Base-by-base conservation (phyloP, 2,329 filamentous ascomycete genomes). In the Coleophoma eucalyptorum region DNA sequence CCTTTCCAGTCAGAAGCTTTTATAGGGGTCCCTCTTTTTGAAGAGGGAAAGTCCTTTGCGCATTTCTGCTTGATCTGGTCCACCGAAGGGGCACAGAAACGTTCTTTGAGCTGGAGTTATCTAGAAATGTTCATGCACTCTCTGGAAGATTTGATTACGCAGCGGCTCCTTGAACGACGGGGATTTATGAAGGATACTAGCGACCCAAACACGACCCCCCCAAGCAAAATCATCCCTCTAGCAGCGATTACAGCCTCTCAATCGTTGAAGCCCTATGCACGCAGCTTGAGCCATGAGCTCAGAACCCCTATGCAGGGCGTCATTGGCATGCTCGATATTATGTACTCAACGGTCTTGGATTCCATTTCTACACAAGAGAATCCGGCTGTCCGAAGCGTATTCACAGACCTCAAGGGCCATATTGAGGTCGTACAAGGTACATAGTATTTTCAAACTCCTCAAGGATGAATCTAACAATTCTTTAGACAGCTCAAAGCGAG, bases 31-130 rank as follows among this genome's bases (percentile, higher is more conserved):
- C 86, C 86, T 0, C 69, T 89, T 2, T 87, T 84, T 56, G 76
- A 78, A 4, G 77, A 81, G 40, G 81, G 78, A 32, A 86, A 84
- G 63, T 87, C 81, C 62, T 79, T 86, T 58, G 84, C 81, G 19
- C 82, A 88, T 65, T 83, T 89, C 61, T 86, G 85, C n/a, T 72
- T 86, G 63, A 83, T 89, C 73, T 89, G 86, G 85, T 83, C 83
- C 5, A 68, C 72, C 41, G 76, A 85, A 53, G 84, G 82, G n/a
- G 72, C 83, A 15, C 68, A 71, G 15, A 73, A 74, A 43, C 74
- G 78, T 43, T 71, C 70, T 13, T 63, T 87, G 21, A 78, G 82
- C 7, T 89, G 86, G 86, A 76, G 75, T 2, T 86, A 81, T 63
- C 72, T 86, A 20, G 85, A 89, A 63, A 79, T 87, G 74, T 71